phyloP scores from a whole-genome alignment of 352 stramenopile species.

The Phytophthora pinifolia region DNA sequence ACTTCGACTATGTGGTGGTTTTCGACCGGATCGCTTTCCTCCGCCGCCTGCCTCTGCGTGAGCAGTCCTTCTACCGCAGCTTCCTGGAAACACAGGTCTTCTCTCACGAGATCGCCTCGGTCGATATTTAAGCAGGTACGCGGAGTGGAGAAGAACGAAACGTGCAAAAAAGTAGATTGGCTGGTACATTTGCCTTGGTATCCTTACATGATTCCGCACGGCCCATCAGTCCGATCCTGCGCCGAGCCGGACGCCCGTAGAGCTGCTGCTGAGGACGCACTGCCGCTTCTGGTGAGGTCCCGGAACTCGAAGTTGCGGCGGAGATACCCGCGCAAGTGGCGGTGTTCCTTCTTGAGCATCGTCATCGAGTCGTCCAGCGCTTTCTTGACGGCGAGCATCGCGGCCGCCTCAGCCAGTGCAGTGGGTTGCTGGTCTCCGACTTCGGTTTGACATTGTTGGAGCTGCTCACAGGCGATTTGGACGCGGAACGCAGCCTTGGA shows the following conservation, averaged over 20 bases:
- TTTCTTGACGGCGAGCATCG: constrained; percentile 24
- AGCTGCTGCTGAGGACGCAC: constrained; percentile 13
- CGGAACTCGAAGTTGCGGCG: constrained; percentile 82
- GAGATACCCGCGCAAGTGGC: constrained; percentile 68
- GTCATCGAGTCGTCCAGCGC: constrained; percentile 30
- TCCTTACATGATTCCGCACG: constrained; percentile 39
- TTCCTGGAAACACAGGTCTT: constrained; percentile 89
- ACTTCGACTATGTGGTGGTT: constrained; percentile 87
- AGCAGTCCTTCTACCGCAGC: constrained; percentile 69
- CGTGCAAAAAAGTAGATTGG: constrained; percentile 27
- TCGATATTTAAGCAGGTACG: constrained; percentile 34
- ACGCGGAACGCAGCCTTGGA: constrained; percentile 84
- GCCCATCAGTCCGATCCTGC: constrained; percentile 29
- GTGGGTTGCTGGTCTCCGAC: constrained; percentile 24
- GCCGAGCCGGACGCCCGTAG: constrained; percentile 11
- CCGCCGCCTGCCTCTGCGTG: constrained; percentile 43
- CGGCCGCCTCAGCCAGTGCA: constrained; percentile 20
- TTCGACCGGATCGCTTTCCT: constrained; percentile 81
- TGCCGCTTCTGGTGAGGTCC: constrained; percentile 24
- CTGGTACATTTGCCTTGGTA: constrained; percentile 23
- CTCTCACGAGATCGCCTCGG: constrained; percentile 79
- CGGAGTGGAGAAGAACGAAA: constrained; percentile 12
- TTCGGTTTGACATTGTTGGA: constrained; percentile 45
- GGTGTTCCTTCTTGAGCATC: constrained; percentile 64
- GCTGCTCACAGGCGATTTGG: constrained; percentile 69